Conservation (phyloP, 805 yeast genomes). For the Hanseniaspora singularis region DNA sequence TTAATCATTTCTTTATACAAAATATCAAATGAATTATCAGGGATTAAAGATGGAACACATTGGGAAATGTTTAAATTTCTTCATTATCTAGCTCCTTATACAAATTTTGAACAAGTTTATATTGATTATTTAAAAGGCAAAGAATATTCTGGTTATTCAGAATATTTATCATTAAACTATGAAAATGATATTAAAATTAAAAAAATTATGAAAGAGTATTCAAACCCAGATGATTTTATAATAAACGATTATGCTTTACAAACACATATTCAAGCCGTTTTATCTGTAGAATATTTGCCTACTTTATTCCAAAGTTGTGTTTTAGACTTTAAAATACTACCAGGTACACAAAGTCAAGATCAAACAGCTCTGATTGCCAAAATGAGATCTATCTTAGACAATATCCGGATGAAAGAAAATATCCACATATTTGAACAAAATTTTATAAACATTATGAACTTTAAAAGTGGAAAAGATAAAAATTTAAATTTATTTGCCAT, state of each 20-base stretch:
- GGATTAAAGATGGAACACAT: neutral
- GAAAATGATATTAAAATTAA: neutral
- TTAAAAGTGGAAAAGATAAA: neutral
- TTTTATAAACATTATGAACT: constrained; percentile 14
- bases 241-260: constrained; percentile 2
- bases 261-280: neutral
- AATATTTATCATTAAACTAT: neutral
- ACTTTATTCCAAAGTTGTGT: neutral
- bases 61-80: constrained; percentile 10
- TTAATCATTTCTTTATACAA: constrained; percentile 3
- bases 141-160: neutral
- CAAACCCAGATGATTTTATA: neutral
- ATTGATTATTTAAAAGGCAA: neutral
- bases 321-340: neutral
- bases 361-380: neutral
- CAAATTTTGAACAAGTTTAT: neutral
- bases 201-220: neutral
- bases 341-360: neutral
- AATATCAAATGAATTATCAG: neutral
- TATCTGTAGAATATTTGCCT: neutral
- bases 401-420: neutral
- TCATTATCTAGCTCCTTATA: neutral
- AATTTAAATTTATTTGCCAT: constrained; percentile 9
- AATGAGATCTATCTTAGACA: neutral
- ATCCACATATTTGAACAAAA: constrained; percentile 11